phyloP scores from a whole-genome alignment of 2,329 filamentous ascomycete species.

The Cytospora piceae region DNA sequence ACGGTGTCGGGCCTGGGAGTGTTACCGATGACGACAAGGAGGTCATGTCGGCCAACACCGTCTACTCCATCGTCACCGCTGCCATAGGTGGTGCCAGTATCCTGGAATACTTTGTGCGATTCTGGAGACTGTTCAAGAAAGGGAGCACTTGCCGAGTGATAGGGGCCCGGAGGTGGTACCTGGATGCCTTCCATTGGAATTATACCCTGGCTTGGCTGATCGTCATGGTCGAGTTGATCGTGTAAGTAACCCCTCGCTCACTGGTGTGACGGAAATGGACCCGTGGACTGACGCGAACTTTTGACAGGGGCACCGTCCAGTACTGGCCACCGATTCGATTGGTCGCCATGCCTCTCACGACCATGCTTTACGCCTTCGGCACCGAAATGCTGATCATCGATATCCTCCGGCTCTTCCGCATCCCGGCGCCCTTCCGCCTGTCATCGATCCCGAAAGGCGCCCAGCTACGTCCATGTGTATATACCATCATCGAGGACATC shows the following conservation, averaged over 20 bases:
- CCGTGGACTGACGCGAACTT: background rate
- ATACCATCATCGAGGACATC: conserved; percentile 70
- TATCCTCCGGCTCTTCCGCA: conserved; percentile 40
- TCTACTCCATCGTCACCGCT: conserved; percentile 59
- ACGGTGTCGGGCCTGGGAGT: conserved; percentile 39
- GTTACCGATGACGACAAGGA: conserved; percentile 42
- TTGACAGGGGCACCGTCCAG: conserved; percentile 39
- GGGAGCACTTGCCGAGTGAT: conserved; percentile 54
- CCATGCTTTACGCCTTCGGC: conserved; percentile 54
- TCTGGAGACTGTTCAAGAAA: conserved; percentile 58
- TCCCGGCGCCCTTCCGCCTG: conserved; percentile 61
- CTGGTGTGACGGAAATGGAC: background rate
- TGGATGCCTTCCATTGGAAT: conserved; percentile 64
- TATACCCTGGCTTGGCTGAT: conserved; percentile 57
- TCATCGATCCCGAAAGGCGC: conserved; percentile 65
- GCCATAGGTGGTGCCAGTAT: conserved; percentile 56
- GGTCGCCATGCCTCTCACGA: conserved; percentile 54
- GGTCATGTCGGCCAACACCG: conserved; percentile 36
- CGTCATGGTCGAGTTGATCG: conserved; percentile 60
- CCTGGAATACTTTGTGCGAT: conserved; percentile 55
- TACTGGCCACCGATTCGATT: conserved; percentile 53
- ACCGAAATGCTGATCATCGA: conserved; percentile 47
- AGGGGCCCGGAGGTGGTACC: conserved; percentile 39
- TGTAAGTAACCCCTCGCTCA: conserved; percentile 36
- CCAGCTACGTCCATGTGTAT: conserved; percentile 61